Base-by-base conservation (phyloP, 768 basidiomycete species). In the Pisolithus tinctorius region DNA sequence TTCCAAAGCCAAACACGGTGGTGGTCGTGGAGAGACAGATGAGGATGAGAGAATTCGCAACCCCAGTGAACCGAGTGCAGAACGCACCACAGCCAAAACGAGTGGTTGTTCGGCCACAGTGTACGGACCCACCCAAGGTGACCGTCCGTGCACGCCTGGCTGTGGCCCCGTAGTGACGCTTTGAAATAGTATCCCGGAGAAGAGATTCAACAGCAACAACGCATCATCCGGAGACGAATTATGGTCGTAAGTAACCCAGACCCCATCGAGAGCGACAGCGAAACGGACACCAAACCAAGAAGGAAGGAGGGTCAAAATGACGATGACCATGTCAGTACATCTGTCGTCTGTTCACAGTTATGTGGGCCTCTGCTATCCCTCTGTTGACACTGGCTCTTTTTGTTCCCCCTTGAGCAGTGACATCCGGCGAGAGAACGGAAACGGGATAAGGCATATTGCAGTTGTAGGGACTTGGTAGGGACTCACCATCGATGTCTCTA, bases 171-270 rank as follows among this genome's bases (percentile, higher is more conserved):
- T 48, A 42, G 55, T 62, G 27, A 64, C 46, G 30, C 11, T 50
- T 34, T 20, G 52, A 49, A 25, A 17, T 25, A 55, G 58, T 56
- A 50, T 44, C 54, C 55, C 14, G 29, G 53, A 17, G 55, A 66
- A 17, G 55, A 53, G 11, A 37, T 51, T 20, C 16, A 57, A 47
- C 64, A 54, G 29, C 45, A 46, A 23, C 45, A 47, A 47, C 64
- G 65, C 38, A 43, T 37, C 39, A 39, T 54, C 4, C 60, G 42
- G 46, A 62, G 64, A 53, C 56, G 65, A 43, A 58, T 65, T 39
- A 66, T 65, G 64, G 30, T 65, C 40, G 51, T 65, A 34, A 66
- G 45, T 25, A 65, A 65, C 43, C 64, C 64, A 1, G 64, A 65
- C 49, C 64, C 62, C 23, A 63, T 63, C 26, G 65, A 66, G 25